These are phyloP conservation scores for Xylariaceae sp. DNA, from an alignment of 2,329 filamentous ascomycete species.

Conservation along the genomic window DNA sequence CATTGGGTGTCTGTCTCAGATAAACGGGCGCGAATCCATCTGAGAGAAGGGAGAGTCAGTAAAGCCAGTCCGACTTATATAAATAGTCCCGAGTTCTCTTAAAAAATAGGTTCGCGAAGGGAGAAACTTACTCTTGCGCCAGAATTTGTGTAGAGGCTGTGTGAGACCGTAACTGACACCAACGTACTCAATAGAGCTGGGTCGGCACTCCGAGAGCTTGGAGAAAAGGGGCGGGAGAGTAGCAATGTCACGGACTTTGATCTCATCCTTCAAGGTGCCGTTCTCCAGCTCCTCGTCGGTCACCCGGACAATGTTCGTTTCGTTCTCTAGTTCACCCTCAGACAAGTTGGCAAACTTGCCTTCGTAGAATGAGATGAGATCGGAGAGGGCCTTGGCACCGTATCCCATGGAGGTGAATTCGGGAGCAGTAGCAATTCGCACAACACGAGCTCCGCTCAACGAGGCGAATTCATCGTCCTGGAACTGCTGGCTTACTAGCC, in stretches of 20 bases:
- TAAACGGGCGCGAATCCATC: slow-evolving; percentile 82
- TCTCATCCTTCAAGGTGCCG: slow-evolving; percentile 72
- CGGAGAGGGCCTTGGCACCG: slow-evolving; percentile 78
- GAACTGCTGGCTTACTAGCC: slow-evolving; percentile 96
- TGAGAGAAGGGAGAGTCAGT: slow-evolving; percentile 3
- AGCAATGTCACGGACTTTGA: slow-evolving; percentile 82
- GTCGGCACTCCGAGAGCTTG: slow-evolving; percentile 75
- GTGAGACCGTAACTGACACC: slow-evolving; percentile 96
- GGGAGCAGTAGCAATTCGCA: slow-evolving; percentile 93
- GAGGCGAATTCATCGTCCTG: slow-evolving; percentile 95
- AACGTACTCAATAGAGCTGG: slow-evolving; percentile 80
- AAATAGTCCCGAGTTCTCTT: background rate
- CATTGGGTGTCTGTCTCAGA: slow-evolving; percentile 89
- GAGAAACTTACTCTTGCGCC: slow-evolving; percentile 61
- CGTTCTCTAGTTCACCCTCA: slow-evolving; percentile 55
- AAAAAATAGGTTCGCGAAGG: too few relatives aligned
- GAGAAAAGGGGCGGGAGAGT: slow-evolving; percentile 92
- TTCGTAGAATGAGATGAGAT: slow-evolving; percentile 89
- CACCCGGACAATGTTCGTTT: slow-evolving; percentile 67
- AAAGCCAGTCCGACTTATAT: background rate
- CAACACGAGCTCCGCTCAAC: slow-evolving; percentile 83
- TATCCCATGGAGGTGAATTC: slow-evolving; percentile 93
- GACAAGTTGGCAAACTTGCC: slow-evolving; percentile 82
- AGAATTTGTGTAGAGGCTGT: slow-evolving; percentile 84
- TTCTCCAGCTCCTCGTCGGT: slow-evolving; percentile 77